phyloP scores from a whole-genome alignment of 257 asterid species.

The Solanum appendiculatum region DNA sequence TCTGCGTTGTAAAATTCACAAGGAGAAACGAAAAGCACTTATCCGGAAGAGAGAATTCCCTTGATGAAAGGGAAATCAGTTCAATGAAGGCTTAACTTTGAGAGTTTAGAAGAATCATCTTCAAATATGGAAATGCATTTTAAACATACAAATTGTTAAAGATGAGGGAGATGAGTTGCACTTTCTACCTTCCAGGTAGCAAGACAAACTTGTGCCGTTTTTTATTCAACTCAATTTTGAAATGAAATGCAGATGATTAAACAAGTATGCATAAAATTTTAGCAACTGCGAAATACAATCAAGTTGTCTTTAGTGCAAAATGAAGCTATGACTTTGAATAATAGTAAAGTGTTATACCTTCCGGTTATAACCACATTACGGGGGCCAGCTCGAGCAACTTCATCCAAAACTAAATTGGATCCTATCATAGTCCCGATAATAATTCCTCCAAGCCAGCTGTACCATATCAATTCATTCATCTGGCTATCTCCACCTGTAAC shows the following conservation, averaged over 20 bases:
- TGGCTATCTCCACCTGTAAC: constrained; percentile 79
- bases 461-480: constrained; percentile 89
- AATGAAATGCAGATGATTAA: not conserved
- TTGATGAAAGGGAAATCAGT: not conserved
- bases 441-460: constrained; percentile 96
- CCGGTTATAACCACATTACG: constrained; percentile 94
- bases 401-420: constrained; percentile 90
- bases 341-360: constrained; percentile 38
- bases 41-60: not conserved
- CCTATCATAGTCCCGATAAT: constrained; percentile 96
- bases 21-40: not conserved
- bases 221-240: not conserved
- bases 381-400: constrained; percentile 91
- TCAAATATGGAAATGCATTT: not conserved
- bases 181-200: not conserved
- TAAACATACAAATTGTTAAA: not conserved
- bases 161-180: not conserved
- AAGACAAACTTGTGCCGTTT: not conserved
- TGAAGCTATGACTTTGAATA: not conserved
- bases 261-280: not conserved
- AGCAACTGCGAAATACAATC: not conserved
- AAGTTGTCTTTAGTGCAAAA: not conserved
- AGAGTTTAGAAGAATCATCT: not conserved
- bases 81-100: not conserved
- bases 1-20: not conserved